Conservation (phyloP, 305 asterid species). For the Solanum hybrid region DNA sequence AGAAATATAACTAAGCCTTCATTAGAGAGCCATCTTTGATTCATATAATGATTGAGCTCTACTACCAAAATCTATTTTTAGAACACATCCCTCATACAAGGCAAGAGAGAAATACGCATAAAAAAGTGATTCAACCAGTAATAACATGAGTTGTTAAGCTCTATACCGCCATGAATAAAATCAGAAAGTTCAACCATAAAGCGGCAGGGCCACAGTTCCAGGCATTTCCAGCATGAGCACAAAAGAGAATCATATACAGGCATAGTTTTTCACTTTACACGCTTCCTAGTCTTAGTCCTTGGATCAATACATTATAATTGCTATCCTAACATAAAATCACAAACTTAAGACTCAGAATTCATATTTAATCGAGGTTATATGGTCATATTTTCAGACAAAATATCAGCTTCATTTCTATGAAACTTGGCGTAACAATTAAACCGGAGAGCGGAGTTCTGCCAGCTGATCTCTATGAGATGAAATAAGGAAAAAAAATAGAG, state of each 20-base stretch:
- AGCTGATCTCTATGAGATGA: not conserved
- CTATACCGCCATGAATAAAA: not conserved
- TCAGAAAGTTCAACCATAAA: not conserved
- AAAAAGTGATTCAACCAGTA: not conserved
- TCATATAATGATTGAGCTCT: not conserved
- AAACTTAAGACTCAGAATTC: not conserved
- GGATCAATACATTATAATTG: not conserved
- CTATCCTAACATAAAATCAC: not conserved
- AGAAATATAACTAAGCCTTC: not conserved
- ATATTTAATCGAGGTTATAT: not conserved
- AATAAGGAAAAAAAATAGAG: constrained; percentile 1
- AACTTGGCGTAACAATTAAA: not conserved
- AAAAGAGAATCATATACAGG: not conserved
- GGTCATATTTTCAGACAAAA: not conserved
- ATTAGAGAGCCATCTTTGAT: not conserved
- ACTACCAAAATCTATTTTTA: not conserved
- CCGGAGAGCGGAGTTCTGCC: not conserved
- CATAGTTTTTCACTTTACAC: not conserved
- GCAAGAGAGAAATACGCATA: not conserved
- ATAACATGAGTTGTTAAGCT: not conserved
- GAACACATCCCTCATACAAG: not conserved
- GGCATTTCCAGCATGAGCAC: not conserved
- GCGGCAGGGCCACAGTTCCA: not conserved
- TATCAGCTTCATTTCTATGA: not conserved
- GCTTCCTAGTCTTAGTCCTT: not conserved